Conservation (phyloP, 805 yeast species). For the Ogataea trehalophila region DNA sequence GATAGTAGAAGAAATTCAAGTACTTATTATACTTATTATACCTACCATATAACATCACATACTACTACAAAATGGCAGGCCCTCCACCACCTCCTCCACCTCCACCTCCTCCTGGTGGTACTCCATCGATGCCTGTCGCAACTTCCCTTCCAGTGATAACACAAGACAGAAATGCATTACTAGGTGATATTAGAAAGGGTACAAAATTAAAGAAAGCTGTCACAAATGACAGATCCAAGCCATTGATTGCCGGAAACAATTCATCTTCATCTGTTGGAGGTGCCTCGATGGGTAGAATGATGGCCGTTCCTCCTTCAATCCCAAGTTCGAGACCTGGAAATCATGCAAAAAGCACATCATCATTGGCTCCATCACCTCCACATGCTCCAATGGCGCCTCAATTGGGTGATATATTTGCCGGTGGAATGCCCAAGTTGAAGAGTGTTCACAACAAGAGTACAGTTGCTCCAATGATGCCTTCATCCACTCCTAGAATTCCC, state of each 20-base stretch:
- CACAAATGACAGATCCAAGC: conserved; percentile 66
- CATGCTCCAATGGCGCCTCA: conserved; percentile 38
- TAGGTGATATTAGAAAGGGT: conserved; percentile 83
- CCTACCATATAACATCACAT: neutral
- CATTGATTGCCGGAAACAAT: conserved; percentile 39
- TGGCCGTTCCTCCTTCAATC: conserved; percentile 23
- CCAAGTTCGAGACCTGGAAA: conserved; percentile 19
- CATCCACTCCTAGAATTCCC: conserved; percentile 7
- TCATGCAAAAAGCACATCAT: neutral
- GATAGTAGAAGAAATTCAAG: too few species aligned
- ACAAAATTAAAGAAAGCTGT: conserved; percentile 51
- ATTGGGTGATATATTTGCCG: conserved; percentile 68
- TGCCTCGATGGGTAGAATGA: conserved; percentile 7
- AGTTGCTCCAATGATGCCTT: conserved; percentile 9
- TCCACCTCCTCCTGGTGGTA: conserved; percentile 38
- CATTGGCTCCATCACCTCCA: conserved; percentile 22
- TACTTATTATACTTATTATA: too few species aligned
- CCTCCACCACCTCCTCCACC: conserved; percentile 60
- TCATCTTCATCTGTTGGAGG: conserved; percentile 11
- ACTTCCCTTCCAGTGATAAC: conserved; percentile 25
- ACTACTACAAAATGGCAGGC: conserved; percentile 31
- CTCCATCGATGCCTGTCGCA: conserved; percentile 28
- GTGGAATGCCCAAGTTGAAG: conserved; percentile 72
- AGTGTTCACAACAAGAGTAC: conserved; percentile 25
- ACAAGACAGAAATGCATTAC: conserved; percentile 48